Evolutionary conservation across 2,329 filamentous ascomycete genomes (phyloP), one percentile per base, ranked within the genome.

Genomic region (Colletotrichum plurivorum): DNA sequence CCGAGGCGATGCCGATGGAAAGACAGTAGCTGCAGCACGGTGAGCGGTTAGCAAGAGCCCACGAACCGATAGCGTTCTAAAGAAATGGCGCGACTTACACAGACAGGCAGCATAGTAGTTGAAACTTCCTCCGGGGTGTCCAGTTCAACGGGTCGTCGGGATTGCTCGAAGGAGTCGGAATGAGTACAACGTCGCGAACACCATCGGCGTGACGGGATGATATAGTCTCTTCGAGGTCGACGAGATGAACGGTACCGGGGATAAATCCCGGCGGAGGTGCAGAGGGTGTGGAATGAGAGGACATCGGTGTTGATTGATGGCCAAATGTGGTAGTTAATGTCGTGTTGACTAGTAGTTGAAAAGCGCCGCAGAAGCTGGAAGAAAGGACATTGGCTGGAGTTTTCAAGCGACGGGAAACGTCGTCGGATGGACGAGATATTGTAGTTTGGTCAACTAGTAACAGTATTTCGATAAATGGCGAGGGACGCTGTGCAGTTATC

Each of bases 81-180:
- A 22, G 31, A 36, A 1, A 36, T 3, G 31, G 9, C 3, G 12
- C 2, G 2, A 70, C 76, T 71, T 60, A 79, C 78, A 78, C 49
- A 41, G 75, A 75, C 7, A 76, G 72, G 22, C 77, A 79, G n/a
- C 75, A 52, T 18, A 78, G 53, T 5, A 75, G 72, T 13, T 74
- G 71, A 0, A 73, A 25, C 59, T 78, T 79, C 2, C 76, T 73
- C 2, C 73, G 69, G 51, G 71, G 72, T 2, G 71, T 79, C 85
- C 85, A 86, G 67, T 85, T 88, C 41, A 89, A 76, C 3, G 86
- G 87, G 69, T 88, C 87, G 49, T 87, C 84, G 4, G 85, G 83
- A 69, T 88, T 84, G 12, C 77, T 75, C 0, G 83, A 84, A 1
- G 86, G 86, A 0, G 80, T 79, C 1, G 87, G 87, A 9, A 87